Evolutionary conservation across 345 rosid species (phyloP).

Genomic region (Syzygium aromaticum): DNA sequence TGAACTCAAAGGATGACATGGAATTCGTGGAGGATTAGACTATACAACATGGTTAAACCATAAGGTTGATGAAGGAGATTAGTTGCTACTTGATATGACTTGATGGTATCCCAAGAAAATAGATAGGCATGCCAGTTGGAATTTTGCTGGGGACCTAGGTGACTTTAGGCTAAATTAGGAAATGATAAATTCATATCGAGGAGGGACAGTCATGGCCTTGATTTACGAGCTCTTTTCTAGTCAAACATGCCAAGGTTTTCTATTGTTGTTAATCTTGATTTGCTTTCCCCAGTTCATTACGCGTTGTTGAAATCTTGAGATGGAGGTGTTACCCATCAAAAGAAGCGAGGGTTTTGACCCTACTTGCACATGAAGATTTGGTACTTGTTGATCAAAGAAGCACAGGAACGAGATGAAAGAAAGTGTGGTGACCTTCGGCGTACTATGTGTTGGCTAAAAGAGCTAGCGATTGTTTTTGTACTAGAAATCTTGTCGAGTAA

Average conservation of each 20-base stretch:
- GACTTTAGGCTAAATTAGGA: background rate
- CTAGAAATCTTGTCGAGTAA: background rate
- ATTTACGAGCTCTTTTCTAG: background rate
- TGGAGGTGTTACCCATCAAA: background rate
- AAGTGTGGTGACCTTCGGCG: background rate
- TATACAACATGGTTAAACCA: background rate
- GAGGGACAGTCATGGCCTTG: conserved; percentile 3
- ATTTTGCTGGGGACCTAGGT: background rate
- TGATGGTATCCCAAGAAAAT: background rate
- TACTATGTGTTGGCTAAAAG: background rate
- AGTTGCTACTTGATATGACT: background rate
- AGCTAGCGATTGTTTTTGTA: background rate
- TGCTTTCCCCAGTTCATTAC: conserved; percentile 8
- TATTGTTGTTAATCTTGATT: background rate
- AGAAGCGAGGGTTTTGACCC: background rate
- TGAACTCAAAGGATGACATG: background rate
- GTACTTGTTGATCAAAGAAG: background rate
- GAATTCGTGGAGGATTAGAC: background rate
- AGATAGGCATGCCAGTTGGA: background rate
- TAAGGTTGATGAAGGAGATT: background rate
- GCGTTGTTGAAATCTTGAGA: background rate
- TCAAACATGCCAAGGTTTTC: background rate
- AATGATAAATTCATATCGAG: background rate
- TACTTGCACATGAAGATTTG: conserved; percentile 11
- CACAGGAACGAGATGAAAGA: background rate